Evolutionary conservation across 2,329 filamentous ascomycete species (phyloP).

Genomic region (Diaporthe australafricana): DNA sequence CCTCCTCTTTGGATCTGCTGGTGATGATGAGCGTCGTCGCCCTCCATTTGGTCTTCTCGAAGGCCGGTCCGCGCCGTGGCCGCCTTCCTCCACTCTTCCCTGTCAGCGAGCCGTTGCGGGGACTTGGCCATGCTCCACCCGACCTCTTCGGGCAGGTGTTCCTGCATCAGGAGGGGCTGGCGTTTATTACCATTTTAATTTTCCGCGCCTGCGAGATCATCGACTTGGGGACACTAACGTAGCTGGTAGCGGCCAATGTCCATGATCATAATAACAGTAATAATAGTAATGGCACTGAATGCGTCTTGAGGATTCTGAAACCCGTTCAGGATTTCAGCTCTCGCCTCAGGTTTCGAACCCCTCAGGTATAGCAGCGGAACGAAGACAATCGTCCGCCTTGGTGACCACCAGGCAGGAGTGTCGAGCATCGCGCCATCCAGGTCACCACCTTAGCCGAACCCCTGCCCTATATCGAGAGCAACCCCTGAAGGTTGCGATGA

Average conservation of each 20-base stretch:
- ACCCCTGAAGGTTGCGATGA: conserved; percentile 29
- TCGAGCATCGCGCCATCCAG: conserved; percentile 28
- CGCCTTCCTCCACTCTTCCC: conserved; percentile 22
- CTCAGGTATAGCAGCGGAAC: conserved; percentile 18
- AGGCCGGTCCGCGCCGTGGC: conserved; percentile 26
- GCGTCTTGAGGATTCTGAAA: conserved; percentile 22
- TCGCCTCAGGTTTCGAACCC: conserved; percentile 29
- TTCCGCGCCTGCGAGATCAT: conserved; percentile 23
- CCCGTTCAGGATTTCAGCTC: conserved; percentile 21
- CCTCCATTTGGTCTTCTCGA: conserved; percentile 22
- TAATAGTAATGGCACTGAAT: conserved; percentile 8
- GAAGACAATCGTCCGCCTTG: conserved; percentile 9
- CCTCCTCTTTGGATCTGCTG: neutral
- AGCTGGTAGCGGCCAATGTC: conserved; percentile 11
- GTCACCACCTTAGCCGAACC: conserved; percentile 20
- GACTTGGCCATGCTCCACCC: conserved; percentile 14
- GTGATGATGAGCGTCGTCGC: conserved; percentile 20
- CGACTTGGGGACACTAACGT: conserved; percentile 16
- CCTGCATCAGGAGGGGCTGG: conserved; percentile 31
- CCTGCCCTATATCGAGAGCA: conserved; percentile 27
- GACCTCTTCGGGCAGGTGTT: conserved; percentile 28
- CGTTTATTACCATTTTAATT: conserved; percentile 27
- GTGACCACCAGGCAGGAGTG: conserved; percentile 9
- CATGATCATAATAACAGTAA: conserved; percentile 2
- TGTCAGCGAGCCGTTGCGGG: conserved; percentile 26